Percentiles rank a stretch among this genome's conserved stretches.
Evolutionary conservation across 2,329 filamentous ascomycete species (phyloP).

Genomic region (Ophiostoma tasmaniense): DNA sequence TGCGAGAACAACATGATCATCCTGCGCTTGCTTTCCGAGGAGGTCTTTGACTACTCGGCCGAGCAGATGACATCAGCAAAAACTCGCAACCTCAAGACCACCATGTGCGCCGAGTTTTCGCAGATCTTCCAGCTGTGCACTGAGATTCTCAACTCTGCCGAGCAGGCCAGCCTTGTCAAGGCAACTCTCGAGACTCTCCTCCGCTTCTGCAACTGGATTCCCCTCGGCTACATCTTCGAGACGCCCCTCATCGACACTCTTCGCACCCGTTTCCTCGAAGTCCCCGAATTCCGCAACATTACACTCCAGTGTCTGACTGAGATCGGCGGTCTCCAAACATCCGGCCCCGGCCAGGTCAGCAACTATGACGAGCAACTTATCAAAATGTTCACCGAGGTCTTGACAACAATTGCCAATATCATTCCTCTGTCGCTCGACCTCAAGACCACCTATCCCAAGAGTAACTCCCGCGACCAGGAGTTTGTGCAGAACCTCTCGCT

Average conservation of each 20-base stretch:
- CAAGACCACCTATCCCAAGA: constrained; percentile 82
- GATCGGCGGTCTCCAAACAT: constrained; percentile 87
- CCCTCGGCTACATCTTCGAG: constrained; percentile 96
- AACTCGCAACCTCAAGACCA: constrained; percentile 92
- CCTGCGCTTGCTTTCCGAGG: constrained; percentile 85
- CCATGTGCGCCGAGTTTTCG: constrained; percentile 98
- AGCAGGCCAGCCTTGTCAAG: constrained; percentile 77
- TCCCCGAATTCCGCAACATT: constrained; percentile 92
- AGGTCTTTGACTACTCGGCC: constrained; percentile 97
- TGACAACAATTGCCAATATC: constrained; percentile 86
- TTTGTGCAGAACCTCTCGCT: constrained; percentile 95
- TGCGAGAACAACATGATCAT: constrained; percentile 99
- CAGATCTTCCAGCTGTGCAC: constrained; percentile 97
- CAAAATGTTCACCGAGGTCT: constrained; percentile 95
- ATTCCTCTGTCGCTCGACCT: constrained; percentile 86
- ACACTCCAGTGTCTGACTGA: constrained; percentile 95
- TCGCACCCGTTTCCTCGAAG: constrained; percentile 82
- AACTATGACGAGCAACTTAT: constrained; percentile 93
- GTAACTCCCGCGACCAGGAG: constrained; percentile 89
- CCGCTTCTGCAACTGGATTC: constrained; percentile 98
- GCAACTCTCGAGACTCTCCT: constrained; percentile 94
- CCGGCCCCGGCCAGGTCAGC: constrained; percentile 54
- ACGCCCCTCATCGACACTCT: constrained; percentile 92
- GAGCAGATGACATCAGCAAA: constrained; percentile 99
- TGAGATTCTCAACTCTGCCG: constrained; percentile 85